phyloP scores from a whole-genome alignment of 2,329 filamentous ascomycete species.

The Aschersonia sp. region DNA sequence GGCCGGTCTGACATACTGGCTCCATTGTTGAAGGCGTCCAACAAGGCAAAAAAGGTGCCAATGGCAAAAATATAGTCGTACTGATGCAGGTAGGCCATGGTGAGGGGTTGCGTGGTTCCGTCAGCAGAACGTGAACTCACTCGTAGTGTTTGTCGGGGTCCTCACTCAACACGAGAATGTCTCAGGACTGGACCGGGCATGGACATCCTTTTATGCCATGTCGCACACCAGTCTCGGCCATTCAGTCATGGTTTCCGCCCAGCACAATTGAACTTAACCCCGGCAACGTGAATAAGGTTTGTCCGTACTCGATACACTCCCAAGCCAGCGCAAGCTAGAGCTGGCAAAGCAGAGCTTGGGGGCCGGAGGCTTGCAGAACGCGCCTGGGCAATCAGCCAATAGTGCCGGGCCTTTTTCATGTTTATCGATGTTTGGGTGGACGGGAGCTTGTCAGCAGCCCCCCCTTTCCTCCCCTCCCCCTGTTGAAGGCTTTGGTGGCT shows the following conservation, averaged over 20 bases:
- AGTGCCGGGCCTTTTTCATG: not conserved
- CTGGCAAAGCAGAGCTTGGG: no score
- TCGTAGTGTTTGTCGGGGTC: no score
- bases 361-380: not conserved
- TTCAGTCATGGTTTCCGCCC: no score
- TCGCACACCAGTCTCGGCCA: not conserved
- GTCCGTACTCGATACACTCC: not conserved
- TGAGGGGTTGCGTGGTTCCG: not conserved
- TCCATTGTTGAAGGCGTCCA: slow-evolving; percentile 68
- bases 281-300: no score
- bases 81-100: slow-evolving; percentile 3
- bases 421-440: not conserved
- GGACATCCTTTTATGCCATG: slow-evolving; percentile 1
- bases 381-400: not conserved
- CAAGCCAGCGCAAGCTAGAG: no score
- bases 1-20: slow-evolving; percentile 42
- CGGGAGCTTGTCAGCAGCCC: not conserved
- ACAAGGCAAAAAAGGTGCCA: slow-evolving; percentile 61
- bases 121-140: no score
- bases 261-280: no score
- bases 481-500: not conserved
- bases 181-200: not conserved
- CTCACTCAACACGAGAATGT: no score
- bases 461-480: not conserved
- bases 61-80: slow-evolving; percentile 52